Percentiles rank a stretch among this genome's conserved stretches.
Conservation (phyloP, 768 basidiomycete genomes). For the Chalciporus pseudorubinellus region DNA sequence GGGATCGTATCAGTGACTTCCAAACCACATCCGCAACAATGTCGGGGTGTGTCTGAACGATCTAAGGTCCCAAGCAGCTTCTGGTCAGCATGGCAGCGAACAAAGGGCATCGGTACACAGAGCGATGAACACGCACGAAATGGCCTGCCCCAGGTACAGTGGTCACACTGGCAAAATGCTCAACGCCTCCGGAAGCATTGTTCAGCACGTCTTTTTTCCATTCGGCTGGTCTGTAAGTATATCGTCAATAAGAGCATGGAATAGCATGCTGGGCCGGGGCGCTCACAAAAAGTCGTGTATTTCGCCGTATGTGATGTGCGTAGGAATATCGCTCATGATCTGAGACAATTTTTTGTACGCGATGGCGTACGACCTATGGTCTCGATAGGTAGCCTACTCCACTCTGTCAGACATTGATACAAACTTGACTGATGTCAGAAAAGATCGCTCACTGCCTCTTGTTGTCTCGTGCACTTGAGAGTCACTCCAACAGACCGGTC, state of each 20-base stretch:
- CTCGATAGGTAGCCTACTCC: neutral
- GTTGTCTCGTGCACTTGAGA: neutral
- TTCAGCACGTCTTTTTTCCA: no score
- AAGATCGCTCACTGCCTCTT: neutral
- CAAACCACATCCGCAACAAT: no score
- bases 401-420: no score
- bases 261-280: neutral
- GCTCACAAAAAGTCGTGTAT: neutral
- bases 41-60: no score
- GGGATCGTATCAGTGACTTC: no score
- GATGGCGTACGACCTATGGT: neutral
- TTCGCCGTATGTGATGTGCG: conserved; percentile 2
- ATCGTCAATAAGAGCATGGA: no score
- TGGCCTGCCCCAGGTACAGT: conserved; percentile 2
- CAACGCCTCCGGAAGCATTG: neutral
- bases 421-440: no score
- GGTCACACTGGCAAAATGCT: conserved; percentile 1
- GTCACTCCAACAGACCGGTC: conserved; percentile 1
- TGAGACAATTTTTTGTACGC: no score
- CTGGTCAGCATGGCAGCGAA: neutral
- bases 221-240: no score
- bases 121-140: neutral
- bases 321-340: neutral
- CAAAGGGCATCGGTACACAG: neutral
- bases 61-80: no score